phyloP scores from a whole-genome alignment of 805 yeast species.

The Debaryomyces tyrocola region DNA sequence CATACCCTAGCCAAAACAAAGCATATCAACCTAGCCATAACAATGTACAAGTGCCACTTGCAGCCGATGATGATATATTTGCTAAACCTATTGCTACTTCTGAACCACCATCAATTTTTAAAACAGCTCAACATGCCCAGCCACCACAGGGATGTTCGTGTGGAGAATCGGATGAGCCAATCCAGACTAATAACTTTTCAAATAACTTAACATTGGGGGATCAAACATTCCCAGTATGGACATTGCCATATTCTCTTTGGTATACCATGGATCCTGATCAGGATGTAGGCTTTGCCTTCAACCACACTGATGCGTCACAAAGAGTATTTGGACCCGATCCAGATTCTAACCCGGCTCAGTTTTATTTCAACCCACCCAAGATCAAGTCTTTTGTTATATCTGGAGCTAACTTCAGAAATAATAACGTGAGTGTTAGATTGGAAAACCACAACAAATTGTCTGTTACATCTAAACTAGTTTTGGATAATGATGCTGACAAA shows the following conservation, averaged over 20 bases:
- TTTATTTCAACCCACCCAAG: slow-evolving; percentile 68
- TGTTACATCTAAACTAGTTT: slow-evolving; percentile 20
- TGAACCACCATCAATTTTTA: slow-evolving; percentile 47
- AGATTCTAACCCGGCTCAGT: slow-evolving; percentile 50
- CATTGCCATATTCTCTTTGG: slow-evolving; percentile 82
- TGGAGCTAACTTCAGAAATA: slow-evolving; percentile 24
- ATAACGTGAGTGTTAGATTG: slow-evolving; percentile 18
- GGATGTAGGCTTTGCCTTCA: slow-evolving; percentile 64
- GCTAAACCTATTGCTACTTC: slow-evolving; percentile 39
- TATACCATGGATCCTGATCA: slow-evolving; percentile 45
- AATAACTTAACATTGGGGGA: slow-evolving; percentile 67
- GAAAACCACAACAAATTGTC: slow-evolving; percentile 32
- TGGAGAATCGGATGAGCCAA: slow-evolving; percentile 35
- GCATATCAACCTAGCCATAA: background rate
- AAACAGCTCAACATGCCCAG: slow-evolving; percentile 29
- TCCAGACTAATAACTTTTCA: slow-evolving; percentile 78
- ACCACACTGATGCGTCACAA: slow-evolving; percentile 60
- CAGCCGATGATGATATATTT: slow-evolving; percentile 32
- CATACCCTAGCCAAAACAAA: background rate
- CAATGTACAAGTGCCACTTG: background rate
- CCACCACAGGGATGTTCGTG: slow-evolving; percentile 32
- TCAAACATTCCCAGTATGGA: slow-evolving; percentile 73
- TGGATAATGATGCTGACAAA: slow-evolving; percentile 9
- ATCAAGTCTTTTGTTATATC: slow-evolving; percentile 54
- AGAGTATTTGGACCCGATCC: slow-evolving; percentile 72